A percentile compares a stretch with the other conserved stretches of the same genome.
Evolutionary conservation across 2,329 filamentous ascomycete genomes (phyloP).

Genomic region (Alternaria alternata): DNA sequence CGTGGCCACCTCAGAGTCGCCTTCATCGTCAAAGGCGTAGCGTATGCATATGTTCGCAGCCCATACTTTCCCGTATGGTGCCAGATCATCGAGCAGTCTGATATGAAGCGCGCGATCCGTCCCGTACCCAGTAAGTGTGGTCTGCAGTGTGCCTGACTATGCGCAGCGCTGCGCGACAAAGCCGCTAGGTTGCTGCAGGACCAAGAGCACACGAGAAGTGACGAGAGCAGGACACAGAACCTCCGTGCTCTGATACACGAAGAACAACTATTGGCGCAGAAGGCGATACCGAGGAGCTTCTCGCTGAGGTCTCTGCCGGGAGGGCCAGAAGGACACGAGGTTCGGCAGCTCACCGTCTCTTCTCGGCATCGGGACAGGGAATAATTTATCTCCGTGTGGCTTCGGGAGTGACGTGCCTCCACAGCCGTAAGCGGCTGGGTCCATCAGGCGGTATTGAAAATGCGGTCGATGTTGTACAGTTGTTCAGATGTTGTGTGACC

Average conservation of each 20-base stretch:
- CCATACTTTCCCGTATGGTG: constrained; percentile 42
- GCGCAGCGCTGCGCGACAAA: constrained; percentile 19
- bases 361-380: constrained; percentile 20
- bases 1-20: constrained; percentile 50
- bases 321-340: constrained; percentile 21
- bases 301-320: constrained; percentile 17
- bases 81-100: constrained; percentile 47
- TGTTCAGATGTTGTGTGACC: constrained; percentile 4
- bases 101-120: constrained; percentile 46
- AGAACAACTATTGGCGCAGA: constrained; percentile 5
- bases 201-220: constrained; percentile 22
- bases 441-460: constrained; percentile 5
- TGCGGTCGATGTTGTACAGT: constrained; percentile 11
- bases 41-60: constrained; percentile 47
- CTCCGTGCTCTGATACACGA: constrained; percentile 11
- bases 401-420: constrained; percentile 19
- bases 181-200: constrained; percentile 30
- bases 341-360: constrained; percentile 30
- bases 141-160: constrained; percentile 25
- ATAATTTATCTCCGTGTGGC: constrained; percentile 20
- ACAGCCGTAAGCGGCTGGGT: constrained; percentile 9
- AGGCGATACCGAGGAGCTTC: not conserved
- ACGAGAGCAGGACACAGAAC: constrained; percentile 18
- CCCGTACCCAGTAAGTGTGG: constrained; percentile 34
- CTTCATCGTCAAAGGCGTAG: constrained; percentile 36